Evolutionary conservation across 2,329 filamentous ascomycete genomes (phyloP), one percentile per base, ranked within the genome.

Genomic region (Periconia macrospinosa): DNA sequence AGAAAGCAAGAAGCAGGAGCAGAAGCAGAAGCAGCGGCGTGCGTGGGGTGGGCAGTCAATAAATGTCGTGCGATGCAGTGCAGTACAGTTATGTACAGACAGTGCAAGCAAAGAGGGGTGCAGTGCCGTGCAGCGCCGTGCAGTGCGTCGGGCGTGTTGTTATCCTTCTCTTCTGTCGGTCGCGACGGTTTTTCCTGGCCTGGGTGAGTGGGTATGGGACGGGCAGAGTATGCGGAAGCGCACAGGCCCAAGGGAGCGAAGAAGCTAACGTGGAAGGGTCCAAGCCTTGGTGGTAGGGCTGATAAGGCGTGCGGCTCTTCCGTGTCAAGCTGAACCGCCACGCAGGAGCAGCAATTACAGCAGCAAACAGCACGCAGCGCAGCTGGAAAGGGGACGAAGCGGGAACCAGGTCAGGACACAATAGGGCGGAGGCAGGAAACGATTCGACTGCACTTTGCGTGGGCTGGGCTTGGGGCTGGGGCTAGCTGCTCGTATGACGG

Each of bases 1-100:
- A 37, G 33, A 13, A n/a, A n/a, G 11, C 11, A 37, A n/a, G 11
- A n/a, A 10, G 33, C 33, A n/a, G 30, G 30, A 13, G 30, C 13
- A 33, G 30, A 7, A 33, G 49, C 60, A 60, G 57, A 58, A 60
- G 64, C 52, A 63, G 69, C 69, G 65, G 71, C 69, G 47, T 52
- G 56, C 56, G 63, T 64, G 72, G 23, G 23, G 23, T 27, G 23
- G 23, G 23, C 23, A 27, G 23, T 27, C 23, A 27, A 27, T 27
- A 27, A 27, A 27, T 27, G 23, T 8, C 23, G 23, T 27, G 23
- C 23, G 23, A 27, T 27, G 23, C 23, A 27, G 8, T 27, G 23
- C 23, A 27, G 23, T 27, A 8, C 23, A 27, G 23, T 27, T 3
- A 3, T 5, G 23, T 27, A 3, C 3, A 27, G 23, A 5, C 23